phyloP scores from a whole-genome alignment of 768 basidiomycete genomes.

The Pleurotus pulmonarius region DNA sequence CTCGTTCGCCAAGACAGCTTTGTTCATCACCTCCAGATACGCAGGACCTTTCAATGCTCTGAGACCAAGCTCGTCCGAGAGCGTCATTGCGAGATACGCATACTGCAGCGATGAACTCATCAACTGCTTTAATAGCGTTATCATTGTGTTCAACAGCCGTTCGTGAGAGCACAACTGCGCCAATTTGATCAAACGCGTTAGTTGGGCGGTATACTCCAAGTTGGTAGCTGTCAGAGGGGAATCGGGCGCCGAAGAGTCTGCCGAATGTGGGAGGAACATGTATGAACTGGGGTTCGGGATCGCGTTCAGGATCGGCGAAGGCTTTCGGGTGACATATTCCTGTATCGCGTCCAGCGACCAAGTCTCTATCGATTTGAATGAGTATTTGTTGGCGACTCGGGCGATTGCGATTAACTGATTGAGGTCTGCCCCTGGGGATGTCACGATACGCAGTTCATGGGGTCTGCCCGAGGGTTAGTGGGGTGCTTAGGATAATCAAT shows the following conservation, averaged over 20 bases:
- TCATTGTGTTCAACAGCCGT: conserved; percentile 56
- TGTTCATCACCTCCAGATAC: conserved; percentile 74
- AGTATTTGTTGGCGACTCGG: conserved; percentile 67
- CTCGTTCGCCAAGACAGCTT: conserved; percentile 38
- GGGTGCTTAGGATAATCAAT: neutral
- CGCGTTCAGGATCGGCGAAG: conserved; percentile 45
- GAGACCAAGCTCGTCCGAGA: conserved; percentile 68
- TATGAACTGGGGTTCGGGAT: conserved; percentile 34
- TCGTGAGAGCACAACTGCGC: conserved; percentile 67
- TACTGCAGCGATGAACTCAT: conserved; percentile 63
- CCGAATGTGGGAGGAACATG: conserved; percentile 17
- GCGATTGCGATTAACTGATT: conserved; percentile 58
- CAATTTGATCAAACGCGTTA: conserved; percentile 59
- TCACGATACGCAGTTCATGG: conserved; percentile 50
- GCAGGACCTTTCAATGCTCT: conserved; percentile 57
- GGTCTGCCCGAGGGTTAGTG: conserved; percentile 38
- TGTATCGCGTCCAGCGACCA: conserved; percentile 77
- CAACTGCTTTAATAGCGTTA: conserved; percentile 52
- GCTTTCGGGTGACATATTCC: conserved; percentile 57
- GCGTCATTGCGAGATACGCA: conserved; percentile 68
- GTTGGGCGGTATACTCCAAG: conserved; percentile 36
- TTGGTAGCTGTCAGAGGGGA: neutral
- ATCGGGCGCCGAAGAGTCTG: conserved; percentile 12
- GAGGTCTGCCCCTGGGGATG: conserved; percentile 47
- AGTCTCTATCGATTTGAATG: conserved; percentile 68